phyloP scores from a whole-genome alignment of 306 rosid species.

The Vicia faba region DNA sequence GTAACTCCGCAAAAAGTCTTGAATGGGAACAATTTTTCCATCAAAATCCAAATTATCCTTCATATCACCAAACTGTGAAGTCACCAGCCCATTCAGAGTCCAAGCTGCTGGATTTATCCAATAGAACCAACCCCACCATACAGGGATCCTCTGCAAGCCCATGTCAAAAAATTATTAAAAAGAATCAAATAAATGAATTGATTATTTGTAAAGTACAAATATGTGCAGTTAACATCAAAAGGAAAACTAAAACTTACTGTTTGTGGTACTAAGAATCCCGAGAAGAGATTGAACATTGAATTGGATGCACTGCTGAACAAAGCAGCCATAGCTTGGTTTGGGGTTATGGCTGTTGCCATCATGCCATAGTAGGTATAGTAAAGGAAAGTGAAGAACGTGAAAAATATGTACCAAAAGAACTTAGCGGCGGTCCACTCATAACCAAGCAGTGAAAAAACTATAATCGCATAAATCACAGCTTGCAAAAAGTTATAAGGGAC shows the following conservation, averaged over 20 bases:
- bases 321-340: slow-evolving; percentile 39
- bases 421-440: slow-evolving; percentile 49
- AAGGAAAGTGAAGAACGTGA: slow-evolving; percentile 52
- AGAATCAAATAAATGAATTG: neutral
- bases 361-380: slow-evolving; percentile 60
- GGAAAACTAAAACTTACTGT: slow-evolving; percentile 43
- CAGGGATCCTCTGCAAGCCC: slow-evolving; percentile 41
- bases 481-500: slow-evolving; percentile 51
- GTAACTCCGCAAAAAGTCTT: slow-evolving; percentile 36
- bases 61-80: slow-evolving; percentile 52
- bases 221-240: neutral
- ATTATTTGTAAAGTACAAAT: neutral
- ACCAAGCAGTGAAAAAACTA: slow-evolving; percentile 57
- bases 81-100: slow-evolving; percentile 53
- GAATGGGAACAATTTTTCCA: slow-evolving; percentile 19
- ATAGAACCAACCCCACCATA: slow-evolving; percentile 50
- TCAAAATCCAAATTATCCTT: neutral
- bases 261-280: slow-evolving; percentile 50
- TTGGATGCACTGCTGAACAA: slow-evolving; percentile 35
- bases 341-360: slow-evolving; percentile 55
- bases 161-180: slow-evolving; percentile 6
- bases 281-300: slow-evolving; percentile 46
- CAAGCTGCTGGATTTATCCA: slow-evolving; percentile 47
- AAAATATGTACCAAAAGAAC: slow-evolving; percentile 47
- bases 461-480: slow-evolving; percentile 43